These are phyloP conservation scores for Nectriaceae sp. DNA, from an alignment of 2,329 filamentous ascomycete genomes.

Conservation along the genomic window DNA sequence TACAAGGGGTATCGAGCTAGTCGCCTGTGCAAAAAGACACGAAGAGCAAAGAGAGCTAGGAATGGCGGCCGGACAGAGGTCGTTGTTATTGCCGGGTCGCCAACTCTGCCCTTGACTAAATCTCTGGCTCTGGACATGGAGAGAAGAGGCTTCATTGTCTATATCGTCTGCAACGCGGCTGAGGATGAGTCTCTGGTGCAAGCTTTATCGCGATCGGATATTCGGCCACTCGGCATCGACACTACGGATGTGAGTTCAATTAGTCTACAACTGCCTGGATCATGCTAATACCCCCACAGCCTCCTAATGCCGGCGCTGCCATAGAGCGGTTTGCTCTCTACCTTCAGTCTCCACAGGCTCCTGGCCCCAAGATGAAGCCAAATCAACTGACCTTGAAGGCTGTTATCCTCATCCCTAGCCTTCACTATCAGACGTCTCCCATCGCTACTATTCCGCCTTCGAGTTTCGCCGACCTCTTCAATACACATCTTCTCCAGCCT, in stretches of 20 bases:
- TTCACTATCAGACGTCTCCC: slow-evolving; percentile 78
- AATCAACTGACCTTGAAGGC: slow-evolving; percentile 78
- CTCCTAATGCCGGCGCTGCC: slow-evolving; percentile 66
- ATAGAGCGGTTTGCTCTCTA: slow-evolving; percentile 72
- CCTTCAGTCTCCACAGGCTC: slow-evolving; percentile 73
- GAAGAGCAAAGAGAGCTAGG: slow-evolving; percentile 74
- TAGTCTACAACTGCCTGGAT: not conserved
- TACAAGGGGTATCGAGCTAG: slow-evolving; percentile 53
- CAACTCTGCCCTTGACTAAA: slow-evolving; percentile 79
- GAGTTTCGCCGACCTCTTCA: slow-evolving; percentile 85
- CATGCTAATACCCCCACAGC: slow-evolving; percentile 44
- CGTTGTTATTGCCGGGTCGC: slow-evolving; percentile 83
- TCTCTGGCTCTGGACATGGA: slow-evolving; percentile 86
- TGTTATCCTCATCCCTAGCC: slow-evolving; percentile 79
- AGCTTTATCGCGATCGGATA: slow-evolving; percentile 75
- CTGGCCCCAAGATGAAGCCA: slow-evolving; percentile 73
- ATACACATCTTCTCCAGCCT: slow-evolving; percentile 87
- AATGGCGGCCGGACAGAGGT: slow-evolving; percentile 90
- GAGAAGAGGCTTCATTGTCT: slow-evolving; percentile 89
- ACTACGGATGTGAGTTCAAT: slow-evolving; percentile 68
- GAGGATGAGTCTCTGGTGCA: slow-evolving; percentile 84
- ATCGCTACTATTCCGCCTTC: slow-evolving; percentile 84
- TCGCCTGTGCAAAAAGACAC: slow-evolving; percentile 63
- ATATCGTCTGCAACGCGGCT: slow-evolving; percentile 79
- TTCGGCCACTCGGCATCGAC: slow-evolving; percentile 80